Evolutionary conservation across 192 early-diverging fungal genomes (phyloP).

Genomic region (Umbelopsis sp.): DNA sequence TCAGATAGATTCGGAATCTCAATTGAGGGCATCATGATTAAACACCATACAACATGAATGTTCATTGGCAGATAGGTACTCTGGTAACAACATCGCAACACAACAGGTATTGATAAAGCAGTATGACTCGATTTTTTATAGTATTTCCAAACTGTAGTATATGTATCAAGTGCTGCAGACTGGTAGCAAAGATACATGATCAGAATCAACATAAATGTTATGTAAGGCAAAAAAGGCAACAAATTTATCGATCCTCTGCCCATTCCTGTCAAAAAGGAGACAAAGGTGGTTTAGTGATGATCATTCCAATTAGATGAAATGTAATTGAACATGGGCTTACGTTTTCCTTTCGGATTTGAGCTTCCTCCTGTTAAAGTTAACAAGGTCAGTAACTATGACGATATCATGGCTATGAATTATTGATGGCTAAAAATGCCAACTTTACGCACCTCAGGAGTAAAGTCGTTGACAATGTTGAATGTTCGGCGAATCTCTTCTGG

Average conservation of each 20-base stretch:
- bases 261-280: constrained; percentile 37
- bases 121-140: too few relatives aligned
- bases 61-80: too few relatives aligned
- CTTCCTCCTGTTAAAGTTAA: constrained; percentile 68
- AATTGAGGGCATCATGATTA: too few relatives aligned
- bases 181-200: not conserved
- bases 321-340: constrained; percentile 33
- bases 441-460: constrained; percentile 73
- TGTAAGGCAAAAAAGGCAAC: not conserved
- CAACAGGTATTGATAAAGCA: too few relatives aligned
- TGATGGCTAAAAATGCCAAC: not conserved
- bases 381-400: not conserved
- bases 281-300: constrained; percentile 2
- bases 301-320: not conserved
- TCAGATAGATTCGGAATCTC: too few relatives aligned
- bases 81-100: too few relatives aligned
- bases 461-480: constrained; percentile 97
- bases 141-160: not conserved
- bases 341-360: constrained; percentile 85
- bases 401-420: not conserved
- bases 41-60: too few relatives aligned
- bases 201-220: not conserved
- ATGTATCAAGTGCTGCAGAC: not conserved
- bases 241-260: constrained; percentile 45
- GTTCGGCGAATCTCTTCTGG: constrained; percentile 92